These are phyloP conservation scores for Detonula confervacea DNA, from an alignment of 352 stramenopile species.

Conservation along the genomic window DNA sequence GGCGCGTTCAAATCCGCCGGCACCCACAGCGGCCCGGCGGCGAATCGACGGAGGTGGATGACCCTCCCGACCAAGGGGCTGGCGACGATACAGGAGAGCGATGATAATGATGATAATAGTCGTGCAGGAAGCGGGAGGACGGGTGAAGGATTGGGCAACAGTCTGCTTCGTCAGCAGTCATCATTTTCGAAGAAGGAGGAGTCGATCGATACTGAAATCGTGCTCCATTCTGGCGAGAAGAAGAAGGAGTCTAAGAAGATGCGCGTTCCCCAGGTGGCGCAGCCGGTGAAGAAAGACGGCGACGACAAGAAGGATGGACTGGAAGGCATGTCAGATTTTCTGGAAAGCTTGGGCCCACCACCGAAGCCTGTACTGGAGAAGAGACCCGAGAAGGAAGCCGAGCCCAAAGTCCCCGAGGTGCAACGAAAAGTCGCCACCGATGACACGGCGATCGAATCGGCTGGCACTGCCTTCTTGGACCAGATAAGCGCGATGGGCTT, in stretches of 20 bases:
- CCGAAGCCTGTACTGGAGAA: too few relatives aligned
- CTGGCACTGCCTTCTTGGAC: conserved; percentile 83
- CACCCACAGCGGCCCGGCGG: conserved; percentile 29
- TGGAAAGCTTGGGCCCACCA: conserved; percentile 33
- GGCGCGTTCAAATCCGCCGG: conserved; percentile 29
- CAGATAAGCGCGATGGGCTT: conserved; percentile 70
- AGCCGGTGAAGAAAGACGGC: too few relatives aligned
- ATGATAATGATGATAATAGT: conserved; percentile 52
- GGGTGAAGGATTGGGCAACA: conserved; percentile 14
- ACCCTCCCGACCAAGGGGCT: conserved; percentile 70
- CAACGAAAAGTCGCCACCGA: conserved; percentile 48
- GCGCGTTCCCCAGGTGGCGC: conserved; percentile 70
- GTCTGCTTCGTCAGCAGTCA: conserved; percentile 28
- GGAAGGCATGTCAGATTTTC: conserved; percentile 27
- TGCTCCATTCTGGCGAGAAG: conserved; percentile 42
- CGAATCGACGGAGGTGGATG: conserved; percentile 69
- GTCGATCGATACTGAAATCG: conserved; percentile 69
- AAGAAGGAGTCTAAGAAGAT: conserved; percentile 66
- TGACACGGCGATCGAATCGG: conserved; percentile 76
- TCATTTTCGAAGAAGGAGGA: conserved; percentile 21
- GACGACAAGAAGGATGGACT: conserved; percentile 1
- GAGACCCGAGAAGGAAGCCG: conserved; percentile 13
- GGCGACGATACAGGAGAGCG: conserved; percentile 81
- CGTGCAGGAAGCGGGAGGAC: too few relatives aligned
- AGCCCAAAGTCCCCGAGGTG: conserved; percentile 17